Percentiles rank a stretch among this genome's conserved stretches.
These are phyloP conservation scores for Calonectria montana DNA, from an alignment of 2,329 filamentous ascomycete genomes.

Conservation along the genomic window DNA sequence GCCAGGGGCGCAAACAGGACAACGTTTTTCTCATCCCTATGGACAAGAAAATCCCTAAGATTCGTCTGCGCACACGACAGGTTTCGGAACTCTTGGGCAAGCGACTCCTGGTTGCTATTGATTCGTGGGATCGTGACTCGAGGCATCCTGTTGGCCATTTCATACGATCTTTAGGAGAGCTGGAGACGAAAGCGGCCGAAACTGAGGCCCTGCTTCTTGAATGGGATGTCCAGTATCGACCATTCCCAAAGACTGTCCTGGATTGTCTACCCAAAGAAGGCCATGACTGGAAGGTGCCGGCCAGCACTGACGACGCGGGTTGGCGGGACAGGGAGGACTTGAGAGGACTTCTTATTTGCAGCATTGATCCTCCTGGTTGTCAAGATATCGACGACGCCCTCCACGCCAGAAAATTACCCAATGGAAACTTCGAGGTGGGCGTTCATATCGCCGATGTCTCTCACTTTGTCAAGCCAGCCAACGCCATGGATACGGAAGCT, in stretches of 20 bases:
- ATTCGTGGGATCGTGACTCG: slow-evolving; percentile 94
- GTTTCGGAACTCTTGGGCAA: slow-evolving; percentile 90
- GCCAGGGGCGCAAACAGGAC: slow-evolving; percentile 86
- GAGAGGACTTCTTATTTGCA: slow-evolving; percentile 89
- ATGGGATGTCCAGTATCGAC: slow-evolving; percentile 97
- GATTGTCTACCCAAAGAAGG: slow-evolving; percentile 93
- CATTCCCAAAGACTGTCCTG: slow-evolving; percentile 94
- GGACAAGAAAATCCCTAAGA: slow-evolving; percentile 98
- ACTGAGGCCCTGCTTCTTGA: slow-evolving; percentile 94
- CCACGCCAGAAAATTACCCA: slow-evolving; percentile 85
- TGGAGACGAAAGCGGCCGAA: slow-evolving; percentile 97
- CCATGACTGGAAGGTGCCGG: slow-evolving; percentile 92
- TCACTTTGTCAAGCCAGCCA: slow-evolving; percentile 96
- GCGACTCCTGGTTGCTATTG: slow-evolving; percentile 91
- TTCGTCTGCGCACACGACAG: slow-evolving; percentile 90
- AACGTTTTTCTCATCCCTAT: slow-evolving; percentile 96
- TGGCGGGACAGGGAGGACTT: slow-evolving; percentile 90
- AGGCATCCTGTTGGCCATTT: slow-evolving; percentile 95
- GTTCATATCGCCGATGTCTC: slow-evolving; percentile 99
- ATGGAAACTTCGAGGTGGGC: slow-evolving; percentile 95
- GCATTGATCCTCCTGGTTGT: slow-evolving; percentile 95
- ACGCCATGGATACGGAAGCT: slow-evolving; percentile 96
- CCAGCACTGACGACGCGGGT: slow-evolving; percentile 81
- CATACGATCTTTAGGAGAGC: slow-evolving; percentile 88
- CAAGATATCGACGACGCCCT: slow-evolving; percentile 99